phyloP scores from a whole-genome alignment of 305 asterid species.

The Plantago lanceolata region DNA sequence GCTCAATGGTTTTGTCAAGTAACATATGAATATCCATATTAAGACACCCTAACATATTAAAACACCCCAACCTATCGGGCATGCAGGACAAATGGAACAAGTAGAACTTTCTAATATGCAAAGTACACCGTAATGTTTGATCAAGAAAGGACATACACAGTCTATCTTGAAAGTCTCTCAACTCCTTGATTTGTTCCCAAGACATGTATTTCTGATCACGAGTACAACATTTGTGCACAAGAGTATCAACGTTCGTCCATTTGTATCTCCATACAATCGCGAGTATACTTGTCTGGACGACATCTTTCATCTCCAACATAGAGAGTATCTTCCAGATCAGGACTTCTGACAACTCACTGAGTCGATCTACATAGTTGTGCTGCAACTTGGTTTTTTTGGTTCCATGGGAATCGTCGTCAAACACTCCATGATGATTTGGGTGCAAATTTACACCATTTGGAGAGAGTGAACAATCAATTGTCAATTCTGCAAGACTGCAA shows the following conservation, averaged over 20 bases:
- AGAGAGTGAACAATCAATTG: too few relatives aligned
- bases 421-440: too few relatives aligned
- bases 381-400: too few relatives aligned
- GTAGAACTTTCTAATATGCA: background rate
- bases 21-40: background rate
- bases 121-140: background rate
- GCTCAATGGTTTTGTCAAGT: background rate
- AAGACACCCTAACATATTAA: too few relatives aligned
- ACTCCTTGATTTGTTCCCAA: background rate
- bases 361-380: background rate
- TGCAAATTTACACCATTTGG: too few relatives aligned
- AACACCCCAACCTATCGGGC: too few relatives aligned
- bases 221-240: background rate
- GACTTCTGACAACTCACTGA: background rate
- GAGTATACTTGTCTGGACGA: background rate
- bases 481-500: too few relatives aligned
- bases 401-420: too few relatives aligned
- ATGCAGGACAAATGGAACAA: background rate
- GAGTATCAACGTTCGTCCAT: background rate
- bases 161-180: too few relatives aligned
- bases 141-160: background rate
- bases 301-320: background rate
- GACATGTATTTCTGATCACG: too few relatives aligned
- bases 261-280: background rate
- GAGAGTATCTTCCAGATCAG: background rate